These are phyloP conservation scores for Cryptococcus wingfieldii DNA, from an alignment of 1,284 basidiomycete genomes.

Conservation along the genomic window DNA sequence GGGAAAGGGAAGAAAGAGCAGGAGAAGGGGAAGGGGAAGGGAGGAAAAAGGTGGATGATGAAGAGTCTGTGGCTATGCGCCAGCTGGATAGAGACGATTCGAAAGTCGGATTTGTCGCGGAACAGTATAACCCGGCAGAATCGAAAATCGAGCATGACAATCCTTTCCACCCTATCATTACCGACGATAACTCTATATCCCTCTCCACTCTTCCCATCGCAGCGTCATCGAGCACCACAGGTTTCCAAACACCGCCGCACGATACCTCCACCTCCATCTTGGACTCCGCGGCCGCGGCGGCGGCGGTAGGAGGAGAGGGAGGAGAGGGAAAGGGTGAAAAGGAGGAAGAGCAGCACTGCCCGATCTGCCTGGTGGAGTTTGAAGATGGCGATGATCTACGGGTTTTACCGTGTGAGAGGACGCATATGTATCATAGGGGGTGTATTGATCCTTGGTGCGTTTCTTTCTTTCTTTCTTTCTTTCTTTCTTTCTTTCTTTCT, in stretches of 20 bases:
- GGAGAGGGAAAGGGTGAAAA: too few species aligned
- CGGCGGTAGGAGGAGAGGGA: too few species aligned
- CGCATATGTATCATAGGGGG: slow-evolving; percentile 76
- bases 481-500: neutral
- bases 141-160: neutral
- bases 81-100: neutral
- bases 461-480: neutral
- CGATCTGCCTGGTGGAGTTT: slow-evolving; percentile 89
- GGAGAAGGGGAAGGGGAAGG: neutral
- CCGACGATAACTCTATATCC: neutral
- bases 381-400: slow-evolving; percentile 86
- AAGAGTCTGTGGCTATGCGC: neutral
- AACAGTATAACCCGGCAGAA: neutral
- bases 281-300: too few species aligned
- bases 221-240: too few species aligned
- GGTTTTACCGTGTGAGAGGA: slow-evolving; percentile 79
- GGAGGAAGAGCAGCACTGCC: slow-evolving; percentile 76
- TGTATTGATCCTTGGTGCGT: slow-evolving; percentile 50
- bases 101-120: neutral
- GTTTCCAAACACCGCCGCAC: too few species aligned
- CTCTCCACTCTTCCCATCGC: too few species aligned
- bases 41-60: neutral
- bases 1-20: neutral
- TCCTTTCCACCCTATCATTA: neutral
- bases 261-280: too few species aligned